Base-by-base conservation (phyloP, 208 protist genomes). In the Acanthamoeba culbertsoni region DNA sequence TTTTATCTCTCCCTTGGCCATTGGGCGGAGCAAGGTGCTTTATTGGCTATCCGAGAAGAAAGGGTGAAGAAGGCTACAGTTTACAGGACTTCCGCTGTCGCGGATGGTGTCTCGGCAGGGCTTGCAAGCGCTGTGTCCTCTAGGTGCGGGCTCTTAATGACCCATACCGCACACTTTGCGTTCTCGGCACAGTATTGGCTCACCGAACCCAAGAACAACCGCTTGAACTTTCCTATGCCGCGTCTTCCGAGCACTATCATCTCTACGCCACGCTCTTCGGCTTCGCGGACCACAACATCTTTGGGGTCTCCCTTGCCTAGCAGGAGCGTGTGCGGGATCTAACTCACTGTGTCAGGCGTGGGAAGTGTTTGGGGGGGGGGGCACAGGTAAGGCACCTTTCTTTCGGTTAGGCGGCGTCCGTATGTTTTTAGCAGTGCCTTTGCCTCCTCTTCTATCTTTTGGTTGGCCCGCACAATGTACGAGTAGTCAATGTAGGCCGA, bases 241-340 rank as follows among this genome's bases (percentile, higher is more conserved):
- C 86, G 37, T 43, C 86, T 10, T 3, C 86, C 86, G 16, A 92
- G 28, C 12, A 75, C 86, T 26, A 92, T 51, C 7, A 92, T 6
- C 35, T 92, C 62, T 23, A 92, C 86, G 7, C 16, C 46, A 12
- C 46, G 37, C 86, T 92, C 86, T 31, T 92, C 86, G 28, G 86
- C 86, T 43, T 92, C 86, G 12, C 59, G 37, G 2, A 16, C n/a
- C 10, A 92, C 35, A 14, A 92, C 86, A 37, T 92, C 86, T 57
- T 92, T 92, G 33, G 86, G 86, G 42, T 92, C 51, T 33, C 86
- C 86, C 33, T 92, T 92, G 86, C 86, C 86, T n/a, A 92, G 46
- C 23, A 92, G 46, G 37, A 92, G 59, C 42, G 86, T 92, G 86
- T 92, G 86, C 16, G 86, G 55, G 33, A 92, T 45, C 86, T 90